Evolutionary conservation across 2,329 filamentous ascomycete genomes (phyloP).

Genomic region (Didymella pomorum): DNA sequence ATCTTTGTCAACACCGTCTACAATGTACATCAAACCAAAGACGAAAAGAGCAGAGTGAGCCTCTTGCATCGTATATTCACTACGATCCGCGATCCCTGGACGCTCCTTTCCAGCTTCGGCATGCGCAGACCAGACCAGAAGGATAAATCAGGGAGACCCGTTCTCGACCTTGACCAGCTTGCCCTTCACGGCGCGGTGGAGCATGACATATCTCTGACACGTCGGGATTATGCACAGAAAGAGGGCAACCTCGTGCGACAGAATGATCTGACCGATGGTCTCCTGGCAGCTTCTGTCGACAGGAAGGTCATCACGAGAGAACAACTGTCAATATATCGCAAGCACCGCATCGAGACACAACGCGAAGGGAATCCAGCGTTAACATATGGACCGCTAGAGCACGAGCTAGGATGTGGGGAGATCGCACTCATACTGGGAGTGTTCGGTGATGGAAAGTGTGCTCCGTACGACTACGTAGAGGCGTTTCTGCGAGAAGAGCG

Average conservation of each 20-base stretch:
- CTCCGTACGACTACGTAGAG: constrained; percentile 6
- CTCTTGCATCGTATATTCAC: constrained; percentile 4
- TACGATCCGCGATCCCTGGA: constrained; percentile 14
- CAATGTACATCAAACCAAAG: constrained; percentile 10
- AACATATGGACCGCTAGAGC: constrained; percentile 16
- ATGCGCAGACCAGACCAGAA: constrained; percentile 12
- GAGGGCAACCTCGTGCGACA: constrained; percentile 17
- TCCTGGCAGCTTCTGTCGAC: constrained; percentile 10
- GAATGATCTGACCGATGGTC: constrained; percentile 2
- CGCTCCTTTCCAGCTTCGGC: constrained; percentile 8
- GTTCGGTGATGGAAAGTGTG: constrained; percentile 17
- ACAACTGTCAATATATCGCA: constrained; percentile 8
- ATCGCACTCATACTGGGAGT: constrained; percentile 20
- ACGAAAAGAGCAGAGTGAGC: background rate
- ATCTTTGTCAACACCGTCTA: constrained; percentile 18
- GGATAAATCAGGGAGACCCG: constrained; percentile 4
- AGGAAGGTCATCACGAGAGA: constrained; percentile 6
- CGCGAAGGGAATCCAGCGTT: constrained; percentile 10
- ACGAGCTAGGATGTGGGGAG: constrained; percentile 18
- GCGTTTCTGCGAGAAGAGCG: constrained; percentile 19
- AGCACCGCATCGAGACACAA: constrained; percentile 15
- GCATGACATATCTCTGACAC: constrained; percentile 19
- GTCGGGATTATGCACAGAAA: constrained; percentile 17
- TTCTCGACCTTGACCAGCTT: constrained; percentile 18
- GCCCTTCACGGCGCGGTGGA: constrained; percentile 17